Conservation (phyloP, 2,329 filamentous ascomycete species). For the Aspergillus brasiliensis region DNA sequence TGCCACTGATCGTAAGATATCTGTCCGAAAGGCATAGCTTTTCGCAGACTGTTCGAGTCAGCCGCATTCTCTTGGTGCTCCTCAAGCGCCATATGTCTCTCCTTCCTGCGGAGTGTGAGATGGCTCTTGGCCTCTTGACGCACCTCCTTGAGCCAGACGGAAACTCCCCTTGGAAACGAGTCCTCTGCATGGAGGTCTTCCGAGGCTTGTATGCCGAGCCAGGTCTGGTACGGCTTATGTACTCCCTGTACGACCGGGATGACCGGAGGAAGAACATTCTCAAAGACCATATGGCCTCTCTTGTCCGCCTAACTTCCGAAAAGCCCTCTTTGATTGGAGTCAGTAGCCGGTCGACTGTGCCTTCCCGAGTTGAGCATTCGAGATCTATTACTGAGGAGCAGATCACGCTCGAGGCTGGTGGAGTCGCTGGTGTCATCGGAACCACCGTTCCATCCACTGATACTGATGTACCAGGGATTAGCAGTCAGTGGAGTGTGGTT, state of each 20-base stretch:
- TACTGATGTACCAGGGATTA: slow-evolving; percentile 72
- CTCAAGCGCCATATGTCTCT: slow-evolving; percentile 76
- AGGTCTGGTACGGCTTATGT: slow-evolving; percentile 75
- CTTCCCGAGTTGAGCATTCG: slow-evolving; percentile 61
- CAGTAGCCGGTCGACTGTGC: slow-evolving; percentile 83
- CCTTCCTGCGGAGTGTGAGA: slow-evolving; percentile 76
- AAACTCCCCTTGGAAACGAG: slow-evolving; percentile 78
- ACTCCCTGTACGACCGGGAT: slow-evolving; percentile 73
- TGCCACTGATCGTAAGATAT: slow-evolving; percentile 79
- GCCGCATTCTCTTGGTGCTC: slow-evolving; percentile 80
- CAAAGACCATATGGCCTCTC: slow-evolving; percentile 78
- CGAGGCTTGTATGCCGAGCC: slow-evolving; percentile 82
- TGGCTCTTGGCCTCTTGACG: slow-evolving; percentile 77
- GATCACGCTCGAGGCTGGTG: slow-evolving; percentile 84
- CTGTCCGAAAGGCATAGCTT: slow-evolving; percentile 79
- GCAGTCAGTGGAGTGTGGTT: slow-evolving; percentile 85
- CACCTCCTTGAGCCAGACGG: slow-evolving; percentile 84
- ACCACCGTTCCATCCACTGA: slow-evolving; percentile 68
- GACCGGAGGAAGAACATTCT: slow-evolving; percentile 75
- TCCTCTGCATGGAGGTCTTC: slow-evolving; percentile 88
- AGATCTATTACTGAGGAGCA: slow-evolving; percentile 70
- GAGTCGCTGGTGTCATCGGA: slow-evolving; percentile 83
- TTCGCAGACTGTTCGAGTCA: slow-evolving; percentile 76
- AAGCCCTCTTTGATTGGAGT: slow-evolving; percentile 87
- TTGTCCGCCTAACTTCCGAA: slow-evolving; percentile 91